phyloP scores from a whole-genome alignment of 2,329 filamentous ascomycete species.

The Cylindrodendrum hubeiense region DNA sequence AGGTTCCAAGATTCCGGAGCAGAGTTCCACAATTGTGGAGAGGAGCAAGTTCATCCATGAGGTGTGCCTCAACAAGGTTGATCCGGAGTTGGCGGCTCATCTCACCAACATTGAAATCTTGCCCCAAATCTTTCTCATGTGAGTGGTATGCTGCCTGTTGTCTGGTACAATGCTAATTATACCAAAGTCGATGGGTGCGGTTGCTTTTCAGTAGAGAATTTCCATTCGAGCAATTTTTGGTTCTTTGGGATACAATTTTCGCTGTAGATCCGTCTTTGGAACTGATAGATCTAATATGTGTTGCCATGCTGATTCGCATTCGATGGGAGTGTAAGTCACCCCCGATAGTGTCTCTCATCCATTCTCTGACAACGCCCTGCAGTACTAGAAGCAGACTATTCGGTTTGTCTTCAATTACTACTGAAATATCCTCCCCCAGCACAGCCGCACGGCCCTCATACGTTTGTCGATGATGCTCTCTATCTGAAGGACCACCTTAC shows the following conservation, averaged over 20 bases:
- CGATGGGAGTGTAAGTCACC: conserved; percentile 82
- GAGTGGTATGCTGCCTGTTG: conserved; percentile 43
- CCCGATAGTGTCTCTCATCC: neutral
- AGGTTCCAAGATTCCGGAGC: conserved; percentile 45
- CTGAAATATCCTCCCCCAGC: conserved; percentile 83
- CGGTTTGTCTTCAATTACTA: conserved; percentile 82
- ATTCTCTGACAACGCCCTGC: conserved; percentile 39
- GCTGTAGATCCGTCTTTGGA: conserved; percentile 85
- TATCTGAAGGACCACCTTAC: conserved; percentile 77
- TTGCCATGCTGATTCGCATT: conserved; percentile 92
- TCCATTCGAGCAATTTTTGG: conserved; percentile 84
- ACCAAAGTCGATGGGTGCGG: conserved; percentile 87
- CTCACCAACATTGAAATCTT: conserved; percentile 87
- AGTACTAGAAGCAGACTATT: conserved; percentile 92
- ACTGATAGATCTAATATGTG: conserved; percentile 89
- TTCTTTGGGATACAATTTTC: conserved; percentile 92
- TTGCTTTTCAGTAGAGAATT: conserved; percentile 95
- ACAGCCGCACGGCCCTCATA: conserved; percentile 74
- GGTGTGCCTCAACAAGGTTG: conserved; percentile 79
- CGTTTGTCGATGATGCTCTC: conserved; percentile 88
- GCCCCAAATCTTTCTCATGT: conserved; percentile 98
- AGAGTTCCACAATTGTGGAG: conserved; percentile 76
- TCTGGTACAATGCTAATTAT: conserved; percentile 12
- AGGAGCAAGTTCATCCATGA: conserved; percentile 91
- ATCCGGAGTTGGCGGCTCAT: conserved; percentile 86